Conservation (phyloP, 495 filamentous ascomycete genomes). For the Xanthoparmelia taractica region DNA sequence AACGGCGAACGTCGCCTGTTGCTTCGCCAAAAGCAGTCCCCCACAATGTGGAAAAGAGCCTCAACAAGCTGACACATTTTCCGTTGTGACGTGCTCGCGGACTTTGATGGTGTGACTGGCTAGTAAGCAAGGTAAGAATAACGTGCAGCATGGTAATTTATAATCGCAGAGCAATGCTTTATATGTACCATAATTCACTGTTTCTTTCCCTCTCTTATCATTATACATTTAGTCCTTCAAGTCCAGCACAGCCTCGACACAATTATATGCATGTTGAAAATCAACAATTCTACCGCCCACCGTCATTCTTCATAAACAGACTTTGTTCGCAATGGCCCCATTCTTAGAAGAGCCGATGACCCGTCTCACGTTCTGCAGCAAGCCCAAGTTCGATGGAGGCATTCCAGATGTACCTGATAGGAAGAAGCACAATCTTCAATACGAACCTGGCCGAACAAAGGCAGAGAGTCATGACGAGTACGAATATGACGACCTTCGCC, state of each 20-base stretch:
- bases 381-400: not conserved
- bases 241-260: no score
- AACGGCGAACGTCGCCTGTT: not conserved
- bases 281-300: no score
- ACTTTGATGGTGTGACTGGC: not conserved
- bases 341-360: not conserved
- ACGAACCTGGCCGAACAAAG: slow-evolving; percentile 43
- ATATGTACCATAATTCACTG: not conserved
- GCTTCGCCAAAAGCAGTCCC: not conserved
- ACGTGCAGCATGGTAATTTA: not conserved
- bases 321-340: slow-evolving; percentile 2
- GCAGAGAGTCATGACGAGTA: slow-evolving; percentile 44
- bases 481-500: slow-evolving; percentile 48
- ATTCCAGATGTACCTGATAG: not conserved
- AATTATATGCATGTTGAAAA: no score
- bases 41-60: not conserved
- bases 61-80: not conserved
- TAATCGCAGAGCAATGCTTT: not conserved
- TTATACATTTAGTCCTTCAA: no score
- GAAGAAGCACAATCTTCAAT: slow-evolving; percentile 15
- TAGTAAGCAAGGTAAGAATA: not conserved
- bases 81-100: not conserved
- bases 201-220: not conserved
- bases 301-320: not conserved
- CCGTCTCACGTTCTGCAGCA: not conserved